phyloP scores from a whole-genome alignment of 1,284 basidiomycete species.

The Tilletia indica region DNA sequence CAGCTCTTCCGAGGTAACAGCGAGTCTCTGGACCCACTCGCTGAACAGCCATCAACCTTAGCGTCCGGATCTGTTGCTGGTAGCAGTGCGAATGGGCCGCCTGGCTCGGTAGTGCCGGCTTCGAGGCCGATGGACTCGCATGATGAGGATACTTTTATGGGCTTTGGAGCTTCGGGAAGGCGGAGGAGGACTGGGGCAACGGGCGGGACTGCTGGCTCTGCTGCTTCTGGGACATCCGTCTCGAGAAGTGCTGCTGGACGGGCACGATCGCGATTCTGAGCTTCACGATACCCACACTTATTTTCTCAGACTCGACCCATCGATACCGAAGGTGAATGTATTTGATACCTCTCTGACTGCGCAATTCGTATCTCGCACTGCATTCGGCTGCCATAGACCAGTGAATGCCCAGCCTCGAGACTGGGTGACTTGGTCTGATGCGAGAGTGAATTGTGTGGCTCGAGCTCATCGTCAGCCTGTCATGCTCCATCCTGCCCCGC shows the following conservation, averaged over 20 bases:
- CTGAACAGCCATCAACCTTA: not conserved
- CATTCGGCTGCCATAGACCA: no score
- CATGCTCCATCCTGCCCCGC: no score
- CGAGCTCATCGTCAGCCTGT: no score
- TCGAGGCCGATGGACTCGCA: conserved; percentile 14
- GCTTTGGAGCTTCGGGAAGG: not conserved
- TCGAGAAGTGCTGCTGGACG: not conserved
- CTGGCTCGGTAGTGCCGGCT: not conserved
- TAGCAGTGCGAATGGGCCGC: no score
- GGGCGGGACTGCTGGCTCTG: not conserved
- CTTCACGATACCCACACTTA: not conserved
- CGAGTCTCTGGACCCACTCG: conserved; percentile 5
- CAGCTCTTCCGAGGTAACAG: not conserved
- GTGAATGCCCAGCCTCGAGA: no score
- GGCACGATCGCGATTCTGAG: conserved; percentile 8
- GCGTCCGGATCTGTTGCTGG: not conserved
- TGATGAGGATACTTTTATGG: conserved; percentile 15
- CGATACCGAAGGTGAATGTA: not conserved
- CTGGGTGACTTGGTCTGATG: no score
- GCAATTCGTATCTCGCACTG: no score
- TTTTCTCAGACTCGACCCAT: not conserved
- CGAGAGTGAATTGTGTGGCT: no score
- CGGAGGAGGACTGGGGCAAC: not conserved
- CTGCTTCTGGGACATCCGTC: not conserved
- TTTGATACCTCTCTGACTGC: not conserved